Conservation (phyloP, 2,329 filamentous ascomycete species). For the Byssothecium circinans region DNA sequence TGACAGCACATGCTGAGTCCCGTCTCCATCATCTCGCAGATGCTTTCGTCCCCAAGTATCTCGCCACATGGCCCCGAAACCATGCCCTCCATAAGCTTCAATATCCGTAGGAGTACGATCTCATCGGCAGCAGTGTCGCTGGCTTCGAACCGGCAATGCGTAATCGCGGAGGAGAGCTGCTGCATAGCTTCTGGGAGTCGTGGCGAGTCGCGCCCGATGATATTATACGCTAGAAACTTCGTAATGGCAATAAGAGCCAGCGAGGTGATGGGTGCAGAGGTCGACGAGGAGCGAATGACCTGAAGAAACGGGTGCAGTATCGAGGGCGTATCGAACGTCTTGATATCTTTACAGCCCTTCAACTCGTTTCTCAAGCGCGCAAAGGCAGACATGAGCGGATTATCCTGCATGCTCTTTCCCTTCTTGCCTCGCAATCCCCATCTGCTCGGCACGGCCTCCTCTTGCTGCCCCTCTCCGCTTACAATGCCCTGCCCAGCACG, state of each 20-base stretch:
- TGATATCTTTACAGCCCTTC: slow-evolving; percentile 85
- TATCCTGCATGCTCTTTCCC: slow-evolving; percentile 96
- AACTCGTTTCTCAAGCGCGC: slow-evolving; percentile 85
- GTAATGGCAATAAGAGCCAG: slow-evolving; percentile 90
- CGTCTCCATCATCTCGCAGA: slow-evolving; percentile 99
- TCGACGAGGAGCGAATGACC: slow-evolving; percentile 94
- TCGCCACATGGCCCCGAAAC: slow-evolving; percentile 90
- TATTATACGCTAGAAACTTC: slow-evolving; percentile 94
- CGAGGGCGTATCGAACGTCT: slow-evolving; percentile 82
- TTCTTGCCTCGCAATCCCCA: slow-evolving; percentile 95
- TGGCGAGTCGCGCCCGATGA: slow-evolving; percentile 82
- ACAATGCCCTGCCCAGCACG: slow-evolving; percentile 39
- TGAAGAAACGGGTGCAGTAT: slow-evolving; percentile 93
- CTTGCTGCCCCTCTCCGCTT: slow-evolving; percentile 40
- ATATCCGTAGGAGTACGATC: slow-evolving; percentile 88
- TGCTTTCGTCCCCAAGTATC: slow-evolving; percentile 94
- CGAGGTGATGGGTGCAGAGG: slow-evolving; percentile 93
- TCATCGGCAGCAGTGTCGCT: slow-evolving; percentile 94
- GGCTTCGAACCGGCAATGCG: slow-evolving; percentile 95
- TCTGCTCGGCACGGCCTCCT: slow-evolving; percentile 71
- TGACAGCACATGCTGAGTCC: slow-evolving; percentile 97
- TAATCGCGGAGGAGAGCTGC: slow-evolving; percentile 88
- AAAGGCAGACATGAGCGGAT: slow-evolving; percentile 93
- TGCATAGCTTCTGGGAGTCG: slow-evolving; percentile 91
- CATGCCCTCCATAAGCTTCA: slow-evolving; percentile 98